Percentiles rank a stretch among this genome's conserved stretches.
Conservation (phyloP, 78 protist species). For the Speleostelium caveatum region DNA sequence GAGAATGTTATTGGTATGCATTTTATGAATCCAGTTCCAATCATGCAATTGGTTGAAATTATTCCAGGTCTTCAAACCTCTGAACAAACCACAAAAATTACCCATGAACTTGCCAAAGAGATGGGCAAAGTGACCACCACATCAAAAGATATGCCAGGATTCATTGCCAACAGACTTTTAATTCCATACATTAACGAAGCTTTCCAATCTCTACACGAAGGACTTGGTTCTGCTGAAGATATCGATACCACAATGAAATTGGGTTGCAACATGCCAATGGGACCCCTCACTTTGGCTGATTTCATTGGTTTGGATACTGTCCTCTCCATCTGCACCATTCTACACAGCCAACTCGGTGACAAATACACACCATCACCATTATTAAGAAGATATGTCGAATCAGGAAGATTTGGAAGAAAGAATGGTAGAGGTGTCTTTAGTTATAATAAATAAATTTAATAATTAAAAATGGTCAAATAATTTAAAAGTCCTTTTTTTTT, state of each 20-base stretch:
- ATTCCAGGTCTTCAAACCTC: constrained; percentile 88
- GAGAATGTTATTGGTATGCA: constrained; percentile 94
- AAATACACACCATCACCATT: constrained; percentile 91
- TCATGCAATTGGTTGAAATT: constrained; percentile 91
- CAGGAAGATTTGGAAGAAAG: constrained; percentile 92
- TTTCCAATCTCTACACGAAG: constrained; percentile 78
- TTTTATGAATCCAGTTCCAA: constrained; percentile 92
- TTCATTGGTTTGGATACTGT: constrained; percentile 95
- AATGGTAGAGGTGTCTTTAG: constrained; percentile 85
- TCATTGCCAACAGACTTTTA: constrained; percentile 88
- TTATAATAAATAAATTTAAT: constrained; percentile 39
- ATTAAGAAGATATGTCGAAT: constrained; percentile 89
- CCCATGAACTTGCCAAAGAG: constrained; percentile 72
- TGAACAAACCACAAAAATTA: constrained; percentile 28
- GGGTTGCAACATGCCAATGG: constrained; percentile 92
- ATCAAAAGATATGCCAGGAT: constrained; percentile 89
- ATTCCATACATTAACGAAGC: constrained; percentile 96
- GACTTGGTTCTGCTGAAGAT: constrained; percentile 84
- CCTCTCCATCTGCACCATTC: constrained; percentile 85
- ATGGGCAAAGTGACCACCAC: constrained; percentile 89
- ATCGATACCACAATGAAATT: constrained; percentile 91
- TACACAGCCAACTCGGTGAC: constrained; percentile 87
- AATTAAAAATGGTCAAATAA: too few species aligned
- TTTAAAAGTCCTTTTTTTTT: too few species aligned
- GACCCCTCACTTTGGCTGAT: constrained; percentile 91